Conservation (phyloP, 306 rosid genomes). For the Pyrus betulifolia region DNA sequence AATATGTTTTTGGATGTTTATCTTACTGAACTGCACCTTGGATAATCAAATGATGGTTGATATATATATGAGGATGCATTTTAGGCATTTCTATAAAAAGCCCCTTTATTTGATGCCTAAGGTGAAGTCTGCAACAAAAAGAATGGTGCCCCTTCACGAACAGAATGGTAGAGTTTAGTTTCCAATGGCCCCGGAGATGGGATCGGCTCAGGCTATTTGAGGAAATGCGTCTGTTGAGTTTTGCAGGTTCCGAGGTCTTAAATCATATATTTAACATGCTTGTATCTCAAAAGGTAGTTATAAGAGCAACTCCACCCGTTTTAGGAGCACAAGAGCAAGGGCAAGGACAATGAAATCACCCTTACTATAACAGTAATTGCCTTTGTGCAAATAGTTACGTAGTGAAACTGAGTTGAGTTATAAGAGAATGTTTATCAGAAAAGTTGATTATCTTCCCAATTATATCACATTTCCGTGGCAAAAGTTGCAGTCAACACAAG, state of each 20-base stretch:
- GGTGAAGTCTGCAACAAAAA: background rate
- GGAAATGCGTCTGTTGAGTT: background rate
- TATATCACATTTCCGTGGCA: background rate
- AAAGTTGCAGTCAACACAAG: background rate
- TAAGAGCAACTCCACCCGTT: no score
- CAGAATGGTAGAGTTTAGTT: constrained; percentile 10
- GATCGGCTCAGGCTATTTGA: background rate
- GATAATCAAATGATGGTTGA: background rate
- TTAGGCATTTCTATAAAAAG: background rate
- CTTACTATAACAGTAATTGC: no score
- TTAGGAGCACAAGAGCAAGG: no score
- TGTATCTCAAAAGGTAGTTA: background rate
- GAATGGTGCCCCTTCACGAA: background rate
- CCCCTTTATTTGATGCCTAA: background rate
- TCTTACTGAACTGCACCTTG: background rate
- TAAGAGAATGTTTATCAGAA: background rate
- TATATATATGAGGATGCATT: background rate
- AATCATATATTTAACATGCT: background rate
- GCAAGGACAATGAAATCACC: no score
- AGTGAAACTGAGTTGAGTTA: no score
- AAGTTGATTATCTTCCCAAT: background rate
- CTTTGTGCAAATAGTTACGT: no score
- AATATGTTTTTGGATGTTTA: background rate
- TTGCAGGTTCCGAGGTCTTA: background rate
- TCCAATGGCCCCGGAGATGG: constrained; percentile 11